Percentiles rank a stretch among this genome's conserved stretches.
Evolutionary conservation across 345 rosid genomes (phyloP).

Genomic region (Pelargonium nanum): DNA sequence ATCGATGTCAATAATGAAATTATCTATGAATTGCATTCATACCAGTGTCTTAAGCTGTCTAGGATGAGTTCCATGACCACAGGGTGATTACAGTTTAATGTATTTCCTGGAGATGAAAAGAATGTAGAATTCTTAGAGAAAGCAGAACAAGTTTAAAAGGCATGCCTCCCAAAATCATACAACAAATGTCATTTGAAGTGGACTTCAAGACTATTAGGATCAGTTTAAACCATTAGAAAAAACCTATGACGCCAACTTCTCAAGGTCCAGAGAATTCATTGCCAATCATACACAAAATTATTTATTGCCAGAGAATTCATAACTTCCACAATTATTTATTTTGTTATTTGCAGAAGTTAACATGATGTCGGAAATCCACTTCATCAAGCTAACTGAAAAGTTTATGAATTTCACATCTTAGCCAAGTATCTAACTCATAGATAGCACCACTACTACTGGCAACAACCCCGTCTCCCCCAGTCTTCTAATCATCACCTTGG

Average conservation of each 20-base stretch:
- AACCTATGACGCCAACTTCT: not conserved
- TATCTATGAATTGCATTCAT: constrained; percentile 16
- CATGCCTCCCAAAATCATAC: not conserved
- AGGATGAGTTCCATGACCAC: constrained; percentile 84
- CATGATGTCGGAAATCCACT: too few relatives aligned
- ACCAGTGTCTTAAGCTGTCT: constrained; percentile 93
- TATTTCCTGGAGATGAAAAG: constrained; percentile 59
- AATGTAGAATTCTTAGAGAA: constrained; percentile 8
- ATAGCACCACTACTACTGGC: too few relatives aligned
- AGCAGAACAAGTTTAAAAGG: not conserved
- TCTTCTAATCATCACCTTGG: too few relatives aligned
- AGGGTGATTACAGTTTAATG: constrained; percentile 85
- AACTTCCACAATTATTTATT: too few relatives aligned
- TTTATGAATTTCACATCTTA: too few relatives aligned
- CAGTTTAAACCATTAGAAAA: not conserved
- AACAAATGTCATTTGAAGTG: not conserved
- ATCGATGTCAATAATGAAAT: not conserved
- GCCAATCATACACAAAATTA: too few relatives aligned
- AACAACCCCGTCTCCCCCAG: too few relatives aligned
- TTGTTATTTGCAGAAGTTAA: too few relatives aligned
- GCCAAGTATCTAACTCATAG: too few relatives aligned
- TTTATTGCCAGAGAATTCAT: too few relatives aligned
- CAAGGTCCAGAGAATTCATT: too few relatives aligned
- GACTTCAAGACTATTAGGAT: not conserved
- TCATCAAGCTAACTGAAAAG: too few relatives aligned